Percentiles rank a stretch among this genome's conserved stretches.
phyloP scores from a whole-genome alignment of 208 protist species.

The Crithidia expoeki region DNA sequence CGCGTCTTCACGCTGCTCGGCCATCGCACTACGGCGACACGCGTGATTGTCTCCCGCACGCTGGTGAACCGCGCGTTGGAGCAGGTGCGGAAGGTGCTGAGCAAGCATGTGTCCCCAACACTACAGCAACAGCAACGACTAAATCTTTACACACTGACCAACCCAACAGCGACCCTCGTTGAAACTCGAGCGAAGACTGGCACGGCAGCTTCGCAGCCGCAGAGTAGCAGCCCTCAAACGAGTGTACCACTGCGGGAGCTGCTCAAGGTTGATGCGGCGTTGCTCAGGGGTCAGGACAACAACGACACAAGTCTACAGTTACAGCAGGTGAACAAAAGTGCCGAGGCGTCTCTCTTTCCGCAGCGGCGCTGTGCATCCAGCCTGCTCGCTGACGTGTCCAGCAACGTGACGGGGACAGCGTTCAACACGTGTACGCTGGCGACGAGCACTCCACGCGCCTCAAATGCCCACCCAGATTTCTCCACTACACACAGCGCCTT shows the following conservation, averaged over 20 bases:
- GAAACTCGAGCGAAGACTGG: background rate
- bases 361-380: conserved; percentile 6
- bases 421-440: no score
- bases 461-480: no score
- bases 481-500: no score
- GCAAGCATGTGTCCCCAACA: background rate
- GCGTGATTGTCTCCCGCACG: conserved; percentile 72
- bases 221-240: background rate
- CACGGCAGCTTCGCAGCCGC: background rate
- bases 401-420: background rate
- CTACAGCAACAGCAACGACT: background rate
- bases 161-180: background rate
- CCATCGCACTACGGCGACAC: conserved; percentile 53
- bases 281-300: background rate
- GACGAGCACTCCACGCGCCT: no score
- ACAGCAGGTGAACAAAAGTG: background rate
- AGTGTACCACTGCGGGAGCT: conserved; percentile 6
- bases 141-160: background rate
- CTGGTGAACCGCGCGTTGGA: conserved; percentile 44
- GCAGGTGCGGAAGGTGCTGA: conserved; percentile 16
- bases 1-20: conserved; percentile 69
- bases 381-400: conserved; percentile 3
- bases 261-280: background rate
- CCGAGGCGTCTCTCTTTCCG: background rate
- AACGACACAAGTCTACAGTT: background rate